Conservation (phyloP, 106 monocot genomes). For the Iris macrosiphon region DNA sequence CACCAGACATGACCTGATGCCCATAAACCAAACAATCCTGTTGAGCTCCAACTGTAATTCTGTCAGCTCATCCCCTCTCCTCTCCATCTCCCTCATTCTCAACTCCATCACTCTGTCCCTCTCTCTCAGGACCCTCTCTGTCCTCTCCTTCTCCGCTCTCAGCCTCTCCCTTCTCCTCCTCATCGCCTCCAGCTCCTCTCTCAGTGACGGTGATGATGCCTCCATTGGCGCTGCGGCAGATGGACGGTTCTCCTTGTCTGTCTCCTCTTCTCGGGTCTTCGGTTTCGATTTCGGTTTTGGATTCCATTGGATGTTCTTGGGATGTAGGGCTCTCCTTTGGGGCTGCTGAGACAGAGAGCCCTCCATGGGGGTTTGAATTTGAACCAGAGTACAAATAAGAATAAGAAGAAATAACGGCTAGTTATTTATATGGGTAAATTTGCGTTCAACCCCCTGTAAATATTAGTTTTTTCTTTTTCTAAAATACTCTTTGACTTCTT, state of each 20-base stretch:
- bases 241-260: constrained; percentile 21
- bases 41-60: constrained; percentile 21
- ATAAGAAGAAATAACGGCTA: background rate
- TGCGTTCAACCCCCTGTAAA: no score
- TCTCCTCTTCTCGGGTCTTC: background rate
- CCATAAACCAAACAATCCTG: constrained; percentile 13
- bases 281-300: background rate
- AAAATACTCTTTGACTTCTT: no score
- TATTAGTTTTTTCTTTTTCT: no score
- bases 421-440: constrained; percentile 4
- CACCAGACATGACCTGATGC: constrained; percentile 22
- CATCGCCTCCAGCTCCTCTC: constrained; percentile 34
- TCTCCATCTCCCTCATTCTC: constrained; percentile 23
- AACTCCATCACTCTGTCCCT: constrained; percentile 15
- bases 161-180: constrained; percentile 24
- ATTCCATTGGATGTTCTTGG: constrained; percentile 4
- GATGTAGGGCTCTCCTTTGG: constrained; percentile 17
- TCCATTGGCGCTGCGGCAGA: background rate
- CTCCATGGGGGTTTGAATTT: constrained; percentile 4
- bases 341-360: background rate
- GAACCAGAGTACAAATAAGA: background rate
- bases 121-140: constrained; percentile 16
- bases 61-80: constrained; percentile 25
- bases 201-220: constrained; percentile 17
- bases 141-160: constrained; percentile 25